Conservation (phyloP, 2,329 filamentous ascomycete genomes). For the Fusarium napiforme region DNA sequence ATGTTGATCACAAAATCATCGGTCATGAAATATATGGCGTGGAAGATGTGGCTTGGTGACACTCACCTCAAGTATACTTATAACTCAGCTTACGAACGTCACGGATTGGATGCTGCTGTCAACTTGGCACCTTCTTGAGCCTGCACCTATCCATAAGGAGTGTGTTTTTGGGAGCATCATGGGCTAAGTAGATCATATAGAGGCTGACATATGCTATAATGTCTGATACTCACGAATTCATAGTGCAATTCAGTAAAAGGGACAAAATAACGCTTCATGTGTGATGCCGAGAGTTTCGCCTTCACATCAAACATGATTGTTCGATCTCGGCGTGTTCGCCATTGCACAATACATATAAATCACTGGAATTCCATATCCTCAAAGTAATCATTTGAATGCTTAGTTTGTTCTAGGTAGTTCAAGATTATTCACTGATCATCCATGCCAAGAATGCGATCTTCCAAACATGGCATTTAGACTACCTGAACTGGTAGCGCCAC, state of each 20-base stretch:
- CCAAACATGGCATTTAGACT: background rate
- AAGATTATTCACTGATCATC: background rate
- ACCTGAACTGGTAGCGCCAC: background rate
- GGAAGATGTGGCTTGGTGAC: background rate
- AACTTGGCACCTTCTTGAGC: background rate
- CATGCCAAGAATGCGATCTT: background rate
- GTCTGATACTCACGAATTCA: background rate
- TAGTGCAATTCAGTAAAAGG: background rate
- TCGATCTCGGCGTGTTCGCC: background rate
- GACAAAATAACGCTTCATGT: background rate
- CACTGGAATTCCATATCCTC: background rate
- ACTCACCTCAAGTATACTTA: background rate
- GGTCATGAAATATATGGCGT: background rate
- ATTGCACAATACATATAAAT: background rate
- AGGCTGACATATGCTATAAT: background rate
- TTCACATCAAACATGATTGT: background rate
- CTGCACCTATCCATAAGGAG: background rate
- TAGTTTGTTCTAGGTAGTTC: background rate
- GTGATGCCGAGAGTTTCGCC: background rate
- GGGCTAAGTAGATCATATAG: too few species aligned
- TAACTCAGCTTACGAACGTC: background rate
- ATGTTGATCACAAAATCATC: background rate
- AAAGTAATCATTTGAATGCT: background rate
- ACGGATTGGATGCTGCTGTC: background rate
- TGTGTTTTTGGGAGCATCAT: background rate